Base-by-base conservation (phyloP, 1,284 basidiomycete genomes). In the Moniliella sp. region DNA sequence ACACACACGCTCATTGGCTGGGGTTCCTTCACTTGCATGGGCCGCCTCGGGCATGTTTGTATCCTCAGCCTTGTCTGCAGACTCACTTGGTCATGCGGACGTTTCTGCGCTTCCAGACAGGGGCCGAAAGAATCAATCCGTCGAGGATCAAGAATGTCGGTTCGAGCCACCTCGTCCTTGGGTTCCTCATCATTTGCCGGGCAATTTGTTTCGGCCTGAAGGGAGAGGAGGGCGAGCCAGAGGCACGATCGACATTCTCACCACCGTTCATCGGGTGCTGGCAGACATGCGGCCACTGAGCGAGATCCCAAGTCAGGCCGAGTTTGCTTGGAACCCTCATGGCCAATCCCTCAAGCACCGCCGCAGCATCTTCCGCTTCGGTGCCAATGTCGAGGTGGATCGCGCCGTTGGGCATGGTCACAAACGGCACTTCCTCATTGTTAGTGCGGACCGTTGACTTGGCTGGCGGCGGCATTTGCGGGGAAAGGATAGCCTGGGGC, bases 321-420 rank as follows among this genome's bases (percentile, higher is more conserved):
- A 23, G 21, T n/a, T 23, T 23, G 21, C 21, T 23, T 7, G 8
- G 21, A 7, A n/a, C 21, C 7, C 43, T 41, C 48, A 53, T 56
- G 14, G 50, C 52, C 3, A 57, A 40, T 5, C 46, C 46, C 28
- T 57, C 54, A 19, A 57, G 45, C 1, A 55, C 54, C 15, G 37
- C 32, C 10, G 52, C 54, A 9, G 54, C 54, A 28, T 55, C 50
- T 27, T 57, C 54, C 9, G 54, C 53, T 27, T 57, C 54, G 27
- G 39, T 40, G 32, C 55, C 54, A 28, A 50, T 23, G 26, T 48
- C 47, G 15, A 15, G 52, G 54, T 12, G 52, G 40, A 23, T n/a
- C 7, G 7, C 8, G n/a, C 21, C 21, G 21, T 23, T 23, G 21
- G 21, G 21, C 21, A 23, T 7, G 21, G 21, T n/a, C n/a, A n/a